Percentiles rank a stretch among this genome's conserved stretches.
Evolutionary conservation across 2,329 filamentous ascomycete genomes (phyloP).

Genomic region (Diatrype stigma): DNA sequence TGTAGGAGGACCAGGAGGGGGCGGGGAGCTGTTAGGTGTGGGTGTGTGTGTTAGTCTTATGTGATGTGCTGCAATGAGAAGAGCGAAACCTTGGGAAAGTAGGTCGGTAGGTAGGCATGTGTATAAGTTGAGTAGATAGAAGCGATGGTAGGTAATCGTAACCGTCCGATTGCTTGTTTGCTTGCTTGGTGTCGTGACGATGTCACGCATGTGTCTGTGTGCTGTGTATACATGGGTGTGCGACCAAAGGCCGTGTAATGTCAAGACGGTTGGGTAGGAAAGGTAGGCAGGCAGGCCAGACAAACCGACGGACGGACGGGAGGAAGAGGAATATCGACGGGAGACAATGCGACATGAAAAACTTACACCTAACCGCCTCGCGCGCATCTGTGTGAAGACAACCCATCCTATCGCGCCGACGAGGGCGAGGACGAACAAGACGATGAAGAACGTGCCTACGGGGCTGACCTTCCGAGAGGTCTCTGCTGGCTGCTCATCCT

Average conservation of each 20-base stretch:
- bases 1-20: conserved; percentile 62
- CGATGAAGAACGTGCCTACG: conserved; percentile 67
- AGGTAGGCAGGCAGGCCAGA: not conserved
- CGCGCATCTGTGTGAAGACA: conserved; percentile 67
- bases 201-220: too few species aligned
- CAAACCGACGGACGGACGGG: not conserved
- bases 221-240: too few species aligned
- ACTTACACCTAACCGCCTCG: conserved; percentile 65
- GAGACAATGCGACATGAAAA: not conserved
- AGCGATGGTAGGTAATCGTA: too few species aligned
- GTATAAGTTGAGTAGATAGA: not conserved
- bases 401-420: conserved; percentile 61
- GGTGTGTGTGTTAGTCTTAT: conserved; percentile 7
- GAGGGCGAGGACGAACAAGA: conserved; percentile 60
- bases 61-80: not conserved
- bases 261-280: not conserved
- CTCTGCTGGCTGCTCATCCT: conserved; percentile 1
- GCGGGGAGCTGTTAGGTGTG: conserved; percentile 66
- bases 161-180: too few species aligned
- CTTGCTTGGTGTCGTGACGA: too few species aligned
- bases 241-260: too few species aligned
- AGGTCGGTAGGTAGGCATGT: not conserved
- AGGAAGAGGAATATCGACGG: not conserved
- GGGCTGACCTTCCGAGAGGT: conserved; percentile 42
- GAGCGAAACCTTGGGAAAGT: not conserved